Evolutionary conservation across 768 basidiomycete species (phyloP).

Genomic region (Suillus weaverae): DNA sequence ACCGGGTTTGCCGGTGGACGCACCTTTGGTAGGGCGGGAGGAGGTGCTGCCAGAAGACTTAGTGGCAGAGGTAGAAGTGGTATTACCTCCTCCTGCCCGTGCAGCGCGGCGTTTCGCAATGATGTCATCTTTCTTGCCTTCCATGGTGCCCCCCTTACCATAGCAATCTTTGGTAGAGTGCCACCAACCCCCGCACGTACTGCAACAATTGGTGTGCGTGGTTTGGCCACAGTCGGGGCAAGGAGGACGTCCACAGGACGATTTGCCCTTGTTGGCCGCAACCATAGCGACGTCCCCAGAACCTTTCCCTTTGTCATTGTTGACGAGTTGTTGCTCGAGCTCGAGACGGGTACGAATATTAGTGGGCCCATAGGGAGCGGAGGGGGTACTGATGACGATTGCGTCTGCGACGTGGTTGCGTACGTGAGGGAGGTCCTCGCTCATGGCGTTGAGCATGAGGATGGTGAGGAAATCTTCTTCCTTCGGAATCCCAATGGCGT

Average conservation of each 20-base stretch:
- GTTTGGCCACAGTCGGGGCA: neutral
- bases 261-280: neutral
- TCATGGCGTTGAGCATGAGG: neutral
- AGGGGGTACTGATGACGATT: neutral
- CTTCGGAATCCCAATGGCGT: neutral
- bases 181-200: neutral
- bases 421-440: neutral
- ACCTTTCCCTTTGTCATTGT: neutral
- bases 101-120: rapidly evolving
- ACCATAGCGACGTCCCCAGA: neutral
- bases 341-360: neutral
- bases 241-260: too few species aligned
- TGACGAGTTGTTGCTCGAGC: neutral
- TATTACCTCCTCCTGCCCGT: too few species aligned
- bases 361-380: neutral
- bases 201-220: neutral
- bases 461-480: neutral
- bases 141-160: neutral
- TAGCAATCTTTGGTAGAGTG: neutral
- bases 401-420: neutral
- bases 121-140: neutral
- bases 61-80: too few species aligned
- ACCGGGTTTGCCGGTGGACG: too few species aligned
- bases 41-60: too few species aligned
- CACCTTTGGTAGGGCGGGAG: too few species aligned